Evolutionary conservation across 1,139 yeast species (phyloP).

Genomic region (Hyphopichia wangnamkhiaoensis): DNA sequence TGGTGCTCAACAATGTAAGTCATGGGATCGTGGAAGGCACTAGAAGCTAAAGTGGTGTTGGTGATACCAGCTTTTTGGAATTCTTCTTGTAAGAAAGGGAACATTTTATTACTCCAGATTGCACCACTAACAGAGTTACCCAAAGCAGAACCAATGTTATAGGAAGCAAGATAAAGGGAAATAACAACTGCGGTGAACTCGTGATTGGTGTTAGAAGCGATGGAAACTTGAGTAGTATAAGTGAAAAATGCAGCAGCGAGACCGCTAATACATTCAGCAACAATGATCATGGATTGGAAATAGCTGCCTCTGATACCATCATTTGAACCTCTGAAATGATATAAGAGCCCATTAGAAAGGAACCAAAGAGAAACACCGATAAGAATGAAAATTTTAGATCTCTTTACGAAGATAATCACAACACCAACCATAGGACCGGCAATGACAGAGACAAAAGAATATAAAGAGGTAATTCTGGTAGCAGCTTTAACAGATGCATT

Average conservation of each 20-base stretch:
- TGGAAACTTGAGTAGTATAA: conserved; percentile 64
- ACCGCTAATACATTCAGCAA: conserved; percentile 66
- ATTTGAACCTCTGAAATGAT: conserved; percentile 56
- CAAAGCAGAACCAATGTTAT: conserved; percentile 61
- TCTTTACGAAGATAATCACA: conserved; percentile 49
- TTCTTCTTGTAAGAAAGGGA: conserved; percentile 25
- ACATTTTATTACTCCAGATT: conserved; percentile 57
- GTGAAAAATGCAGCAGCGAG: conserved; percentile 74
- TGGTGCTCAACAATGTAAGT: conserved; percentile 44
- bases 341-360: conserved; percentile 57
- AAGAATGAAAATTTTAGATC: conserved; percentile 61
- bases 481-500: conserved; percentile 60
- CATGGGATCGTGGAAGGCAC: conserved; percentile 58
- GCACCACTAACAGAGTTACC: conserved; percentile 63
- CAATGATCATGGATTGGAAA: conserved; percentile 58
- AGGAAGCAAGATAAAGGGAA: conserved; percentile 54
- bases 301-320: conserved; percentile 32
- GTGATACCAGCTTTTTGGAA: conserved; percentile 11
- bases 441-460: conserved; percentile 65
- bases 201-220: conserved; percentile 62
- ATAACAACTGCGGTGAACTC: conserved; percentile 66
- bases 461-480: conserved; percentile 61
- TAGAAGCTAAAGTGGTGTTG: conserved; percentile 31
- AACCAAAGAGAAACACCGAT: conserved; percentile 57
- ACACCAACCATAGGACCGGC: conserved; percentile 63